phyloP scores from a whole-genome alignment of 1,284 basidiomycete genomes.

The Uromyces viciae-fabae region DNA sequence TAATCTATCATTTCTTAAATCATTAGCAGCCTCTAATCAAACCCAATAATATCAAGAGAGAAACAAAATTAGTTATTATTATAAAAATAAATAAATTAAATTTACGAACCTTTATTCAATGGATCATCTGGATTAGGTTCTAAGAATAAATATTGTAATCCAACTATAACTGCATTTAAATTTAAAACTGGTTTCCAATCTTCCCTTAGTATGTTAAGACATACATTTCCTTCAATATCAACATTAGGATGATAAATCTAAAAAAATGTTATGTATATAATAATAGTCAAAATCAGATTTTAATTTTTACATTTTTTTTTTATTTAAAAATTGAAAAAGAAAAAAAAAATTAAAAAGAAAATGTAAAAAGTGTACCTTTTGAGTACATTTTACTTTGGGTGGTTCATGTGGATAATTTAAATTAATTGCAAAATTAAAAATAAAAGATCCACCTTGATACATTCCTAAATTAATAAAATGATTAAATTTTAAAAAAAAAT shows the following conservation, averaged over 20 bases:
- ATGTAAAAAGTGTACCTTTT: constrained; percentile 65
- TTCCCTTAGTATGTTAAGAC: constrained; percentile 90
- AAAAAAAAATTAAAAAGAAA: neutral
- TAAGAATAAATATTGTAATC: constrained; percentile 93
- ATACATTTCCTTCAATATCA: constrained; percentile 93
- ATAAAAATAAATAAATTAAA: neutral
- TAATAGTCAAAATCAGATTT: no score
- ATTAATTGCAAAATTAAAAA: constrained; percentile 92
- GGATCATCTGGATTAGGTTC: constrained; percentile 99
- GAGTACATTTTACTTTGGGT: constrained; percentile 95
- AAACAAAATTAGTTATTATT: neutral
- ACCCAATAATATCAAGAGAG: neutral
- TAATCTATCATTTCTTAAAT: constrained; percentile 77
- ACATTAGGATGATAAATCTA: constrained; percentile 99
- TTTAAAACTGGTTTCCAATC: constrained; percentile 99
- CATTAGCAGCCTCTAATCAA: constrained; percentile 80
- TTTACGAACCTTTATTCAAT: constrained; percentile 81
- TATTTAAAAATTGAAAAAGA: neutral
- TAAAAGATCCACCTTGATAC: constrained; percentile 92
- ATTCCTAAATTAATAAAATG: constrained; percentile 65
- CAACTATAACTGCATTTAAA: constrained; percentile 94
- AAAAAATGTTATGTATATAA: no score
- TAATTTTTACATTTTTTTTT: neutral
- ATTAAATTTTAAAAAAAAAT: neutral
- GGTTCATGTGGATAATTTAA: constrained; percentile 98